Evolutionary conservation across 2,329 filamentous ascomycete genomes (phyloP).

Genomic region (Aspergillus neoniger): DNA sequence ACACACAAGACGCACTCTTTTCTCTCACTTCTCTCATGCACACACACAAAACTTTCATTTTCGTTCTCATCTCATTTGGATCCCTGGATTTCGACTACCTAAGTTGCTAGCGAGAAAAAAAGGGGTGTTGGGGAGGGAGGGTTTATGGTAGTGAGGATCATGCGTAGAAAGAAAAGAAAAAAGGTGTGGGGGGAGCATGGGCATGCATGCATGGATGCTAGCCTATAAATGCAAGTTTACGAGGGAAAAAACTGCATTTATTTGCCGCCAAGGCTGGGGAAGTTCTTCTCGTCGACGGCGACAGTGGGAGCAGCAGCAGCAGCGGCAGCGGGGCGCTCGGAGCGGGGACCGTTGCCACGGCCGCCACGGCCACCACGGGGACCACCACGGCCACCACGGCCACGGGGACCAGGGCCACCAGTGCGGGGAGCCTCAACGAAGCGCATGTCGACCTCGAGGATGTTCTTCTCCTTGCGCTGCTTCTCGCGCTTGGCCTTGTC

Average conservation of each 20-base stretch:
- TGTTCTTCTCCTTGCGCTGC: slow-evolving; percentile 88
- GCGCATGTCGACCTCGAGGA: slow-evolving; percentile 84
- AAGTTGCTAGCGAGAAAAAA: background rate
- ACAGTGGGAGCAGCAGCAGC: slow-evolving; percentile 33
- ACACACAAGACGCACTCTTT: background rate
- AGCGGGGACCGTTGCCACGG: slow-evolving; percentile 29
- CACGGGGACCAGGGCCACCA: slow-evolving; percentile 40
- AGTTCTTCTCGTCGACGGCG: slow-evolving; percentile 50
- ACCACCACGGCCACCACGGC: slow-evolving; percentile 29
- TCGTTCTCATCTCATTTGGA: background rate
- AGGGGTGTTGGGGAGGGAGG: background rate
- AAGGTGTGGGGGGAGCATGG: background rate
- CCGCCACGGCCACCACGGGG: slow-evolving; percentile 19
- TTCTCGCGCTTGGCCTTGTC: slow-evolving; percentile 82
- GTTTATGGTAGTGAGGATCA: no score
- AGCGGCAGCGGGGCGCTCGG: slow-evolving; percentile 26
- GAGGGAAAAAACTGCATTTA: slow-evolving; percentile 20
- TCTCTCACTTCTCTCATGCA: background rate
- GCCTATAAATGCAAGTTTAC: no score
- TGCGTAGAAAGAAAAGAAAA: background rate
- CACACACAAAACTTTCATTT: background rate
- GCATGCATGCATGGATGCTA: background rate
- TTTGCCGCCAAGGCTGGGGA: slow-evolving; percentile 47
- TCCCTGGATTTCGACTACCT: background rate
- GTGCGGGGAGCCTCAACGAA: slow-evolving; percentile 65